Conservation (phyloP, 2,329 filamentous ascomycete genomes). For the Sporothrix phasma region DNA sequence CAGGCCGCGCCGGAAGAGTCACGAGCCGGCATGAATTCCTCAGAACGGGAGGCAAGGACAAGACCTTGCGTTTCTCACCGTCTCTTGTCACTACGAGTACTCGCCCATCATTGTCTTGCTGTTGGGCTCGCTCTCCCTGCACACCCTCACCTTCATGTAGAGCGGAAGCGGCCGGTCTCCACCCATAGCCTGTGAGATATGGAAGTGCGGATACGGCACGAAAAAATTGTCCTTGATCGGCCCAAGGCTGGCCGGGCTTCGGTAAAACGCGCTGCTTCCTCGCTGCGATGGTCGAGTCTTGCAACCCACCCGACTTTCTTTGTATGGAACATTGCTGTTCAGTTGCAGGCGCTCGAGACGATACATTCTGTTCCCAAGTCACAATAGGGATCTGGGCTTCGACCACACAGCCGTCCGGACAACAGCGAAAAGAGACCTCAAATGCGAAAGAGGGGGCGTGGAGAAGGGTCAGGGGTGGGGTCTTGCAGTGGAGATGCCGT, state of each 20-base stretch:
- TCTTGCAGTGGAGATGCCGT: neutral
- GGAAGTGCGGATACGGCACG: conserved; percentile 5
- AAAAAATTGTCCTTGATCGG: neutral
- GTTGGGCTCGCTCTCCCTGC: neutral
- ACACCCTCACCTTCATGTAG: neutral
- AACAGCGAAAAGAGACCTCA: neutral
- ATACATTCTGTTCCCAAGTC: too few species aligned
- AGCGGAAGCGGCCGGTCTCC: neutral
- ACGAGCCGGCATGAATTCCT: neutral
- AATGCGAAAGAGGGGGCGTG: neutral
- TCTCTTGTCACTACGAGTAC: neutral
- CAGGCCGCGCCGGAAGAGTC: neutral
- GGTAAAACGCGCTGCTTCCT: neutral
- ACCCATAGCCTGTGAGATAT: neutral
- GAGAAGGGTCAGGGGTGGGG: neutral
- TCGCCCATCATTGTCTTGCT: neutral
- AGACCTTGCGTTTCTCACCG: neutral
- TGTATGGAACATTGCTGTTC: too few species aligned
- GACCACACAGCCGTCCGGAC: neutral
- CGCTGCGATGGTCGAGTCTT: too few species aligned
- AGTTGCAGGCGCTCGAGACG: too few species aligned
- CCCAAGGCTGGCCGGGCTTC: neutral
- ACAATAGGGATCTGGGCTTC: neutral
- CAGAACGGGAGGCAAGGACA: neutral
- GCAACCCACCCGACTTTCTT: too few species aligned